These are phyloP conservation scores for Leishmania mexicana DNA, from an alignment of 208 protist species.

Conservation along the genomic window DNA sequence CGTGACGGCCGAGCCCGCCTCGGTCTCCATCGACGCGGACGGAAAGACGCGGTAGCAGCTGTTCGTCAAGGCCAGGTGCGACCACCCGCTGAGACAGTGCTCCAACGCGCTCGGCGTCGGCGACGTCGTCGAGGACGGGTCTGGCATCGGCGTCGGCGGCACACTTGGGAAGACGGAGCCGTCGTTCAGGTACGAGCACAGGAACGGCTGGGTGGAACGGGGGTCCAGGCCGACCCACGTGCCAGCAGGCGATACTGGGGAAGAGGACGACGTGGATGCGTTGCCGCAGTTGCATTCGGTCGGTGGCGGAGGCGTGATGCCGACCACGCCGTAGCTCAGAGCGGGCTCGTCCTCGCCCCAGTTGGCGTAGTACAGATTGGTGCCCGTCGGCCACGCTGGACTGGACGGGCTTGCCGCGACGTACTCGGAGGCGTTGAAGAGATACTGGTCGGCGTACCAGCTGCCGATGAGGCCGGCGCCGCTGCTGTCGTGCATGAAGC, in stretches of 20 bases:
- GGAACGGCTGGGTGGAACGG: conserved; percentile 51
- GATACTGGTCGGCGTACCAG: conserved; percentile 51
- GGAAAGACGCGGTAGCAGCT: conserved; percentile 46
- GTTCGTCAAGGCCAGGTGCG: conserved; percentile 15
- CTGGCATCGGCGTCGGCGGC: conserved; percentile 30
- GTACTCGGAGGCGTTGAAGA: conserved; percentile 39
- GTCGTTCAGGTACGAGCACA: conserved; percentile 78
- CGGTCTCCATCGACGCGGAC: background rate
- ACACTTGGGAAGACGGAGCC: conserved; percentile 35
- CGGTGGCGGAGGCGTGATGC: conserved; percentile 22
- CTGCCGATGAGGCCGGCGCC: conserved; percentile 41
- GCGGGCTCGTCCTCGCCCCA: conserved; percentile 51
- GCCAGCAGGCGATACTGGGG: background rate
- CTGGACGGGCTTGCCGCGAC: conserved; percentile 41
- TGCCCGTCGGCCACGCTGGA: conserved; percentile 59
- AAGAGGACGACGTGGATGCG: background rate
- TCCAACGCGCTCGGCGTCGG: conserved; percentile 7
- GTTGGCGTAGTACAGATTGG: conserved; percentile 47
- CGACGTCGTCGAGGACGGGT: conserved; percentile 7
- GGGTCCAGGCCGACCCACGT: conserved; percentile 54
- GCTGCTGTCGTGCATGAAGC: conserved; percentile 45
- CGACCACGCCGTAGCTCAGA: conserved; percentile 48
- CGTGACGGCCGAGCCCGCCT: conserved; percentile 19
- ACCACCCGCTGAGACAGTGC: conserved; percentile 35
- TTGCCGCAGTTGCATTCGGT: conserved; percentile 9